These are phyloP conservation scores for Ophiostoma montium DNA, from an alignment of 2,329 filamentous ascomycete species.

Conservation along the genomic window DNA sequence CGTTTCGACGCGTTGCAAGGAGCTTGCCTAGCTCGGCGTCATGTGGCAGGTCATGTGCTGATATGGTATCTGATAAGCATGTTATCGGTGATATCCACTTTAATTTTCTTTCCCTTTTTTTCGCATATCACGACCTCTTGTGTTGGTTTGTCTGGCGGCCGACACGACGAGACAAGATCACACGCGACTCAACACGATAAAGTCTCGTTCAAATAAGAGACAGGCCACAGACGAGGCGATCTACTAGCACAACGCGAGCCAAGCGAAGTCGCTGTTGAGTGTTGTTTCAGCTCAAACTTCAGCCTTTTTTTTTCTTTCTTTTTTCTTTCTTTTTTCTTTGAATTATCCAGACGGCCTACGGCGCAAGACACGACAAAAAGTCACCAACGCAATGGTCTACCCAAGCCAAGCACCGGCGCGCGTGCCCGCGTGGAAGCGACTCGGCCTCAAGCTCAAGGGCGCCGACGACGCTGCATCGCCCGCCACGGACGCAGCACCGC, in stretches of 20 bases:
- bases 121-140: not conserved
- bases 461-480: conserved; percentile 21
- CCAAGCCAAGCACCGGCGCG: conserved; percentile 14
- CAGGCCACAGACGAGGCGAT: not conserved
- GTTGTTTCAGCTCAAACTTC: too few species aligned
- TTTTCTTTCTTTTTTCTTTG: too few species aligned
- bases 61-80: not conserved
- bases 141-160: too few species aligned
- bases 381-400: conserved; percentile 22
- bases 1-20: conserved; percentile 22
- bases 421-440: conserved; percentile 46
- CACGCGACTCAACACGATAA: too few species aligned
- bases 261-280: too few species aligned
- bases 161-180: not conserved
- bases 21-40: conserved; percentile 20
- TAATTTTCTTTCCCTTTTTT: conserved; percentile 7
- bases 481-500: not conserved
- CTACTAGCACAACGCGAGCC: too few species aligned
- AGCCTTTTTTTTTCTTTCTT: too few species aligned
- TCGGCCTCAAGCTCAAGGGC: conserved; percentile 47
- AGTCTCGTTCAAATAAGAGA: too few species aligned
- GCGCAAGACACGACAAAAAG: conserved; percentile 19
- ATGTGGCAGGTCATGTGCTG: not conserved
- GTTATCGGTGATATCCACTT: conserved; percentile 9
- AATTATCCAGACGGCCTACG: too few species aligned